phyloP scores from a whole-genome alignment of 2,329 filamentous ascomycete species.

The Westerdykella sp. region DNA sequence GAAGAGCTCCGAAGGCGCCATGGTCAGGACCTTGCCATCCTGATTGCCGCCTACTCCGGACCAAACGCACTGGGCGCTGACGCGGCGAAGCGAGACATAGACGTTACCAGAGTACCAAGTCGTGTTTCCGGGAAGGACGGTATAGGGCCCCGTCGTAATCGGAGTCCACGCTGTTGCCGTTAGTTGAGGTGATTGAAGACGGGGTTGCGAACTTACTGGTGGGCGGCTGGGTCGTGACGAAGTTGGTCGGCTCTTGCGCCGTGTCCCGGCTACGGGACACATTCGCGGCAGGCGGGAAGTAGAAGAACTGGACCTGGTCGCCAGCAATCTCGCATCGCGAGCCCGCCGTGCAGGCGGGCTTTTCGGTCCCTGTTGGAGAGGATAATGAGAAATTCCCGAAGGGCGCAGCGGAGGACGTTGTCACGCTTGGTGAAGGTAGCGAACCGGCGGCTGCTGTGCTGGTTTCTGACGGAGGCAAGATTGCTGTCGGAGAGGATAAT shows the following conservation, averaged over 20 bases:
- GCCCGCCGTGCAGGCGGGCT: constrained; percentile 12
- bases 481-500: neutral
- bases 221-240: constrained; percentile 8
- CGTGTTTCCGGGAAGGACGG: constrained; percentile 10
- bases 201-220: constrained; percentile 1
- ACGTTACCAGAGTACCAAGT: constrained; percentile 15
- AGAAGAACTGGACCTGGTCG: constrained; percentile 12
- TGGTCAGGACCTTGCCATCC: constrained; percentile 10
- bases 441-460: too few relatives aligned
- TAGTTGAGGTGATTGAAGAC: too few relatives aligned
- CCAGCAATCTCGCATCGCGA: constrained; percentile 10
- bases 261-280: constrained; percentile 7
- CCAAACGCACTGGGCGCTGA: constrained; percentile 11
- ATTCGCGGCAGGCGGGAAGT: constrained; percentile 13
- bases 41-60: constrained; percentile 10
- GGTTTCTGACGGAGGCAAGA: too few relatives aligned
- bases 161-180: constrained; percentile 6
- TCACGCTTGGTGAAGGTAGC: too few relatives aligned
- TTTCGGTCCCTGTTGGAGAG: constrained; percentile 5
- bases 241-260: constrained; percentile 7
- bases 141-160: constrained; percentile 13
- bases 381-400: too few relatives aligned
- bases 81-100: constrained; percentile 13
- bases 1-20: constrained; percentile 14
- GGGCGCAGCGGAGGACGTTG: too few relatives aligned